Conservation (phyloP, 2,329 filamentous ascomycete genomes). For the Fonsecaea pedrosoi region DNA sequence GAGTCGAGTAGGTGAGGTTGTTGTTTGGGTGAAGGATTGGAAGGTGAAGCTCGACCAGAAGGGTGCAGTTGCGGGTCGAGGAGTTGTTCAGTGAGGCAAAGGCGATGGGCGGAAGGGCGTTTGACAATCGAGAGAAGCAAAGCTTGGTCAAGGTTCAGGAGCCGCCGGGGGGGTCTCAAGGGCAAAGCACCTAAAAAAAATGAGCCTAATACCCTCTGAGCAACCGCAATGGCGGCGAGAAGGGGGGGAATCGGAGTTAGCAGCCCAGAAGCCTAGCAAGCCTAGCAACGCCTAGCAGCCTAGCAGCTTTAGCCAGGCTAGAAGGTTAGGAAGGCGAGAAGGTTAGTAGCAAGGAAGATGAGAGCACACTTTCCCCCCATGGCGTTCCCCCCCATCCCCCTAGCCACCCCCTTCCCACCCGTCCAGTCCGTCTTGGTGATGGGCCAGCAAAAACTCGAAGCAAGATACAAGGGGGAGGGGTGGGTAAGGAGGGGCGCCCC, state of each 20-base stretch:
- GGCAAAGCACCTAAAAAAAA: background rate
- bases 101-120: background rate
- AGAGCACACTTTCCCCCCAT: background rate
- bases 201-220: background rate
- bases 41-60: background rate
- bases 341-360: background rate
- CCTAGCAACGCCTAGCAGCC: background rate
- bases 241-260: constrained; percentile 5
- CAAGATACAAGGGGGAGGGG: background rate
- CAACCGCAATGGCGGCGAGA: background rate
- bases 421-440: background rate
- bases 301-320: background rate
- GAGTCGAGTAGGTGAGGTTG: constrained; percentile 1
- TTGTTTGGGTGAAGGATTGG: background rate
- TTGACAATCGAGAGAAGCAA: constrained; percentile 6
- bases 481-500: background rate
- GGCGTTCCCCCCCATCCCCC: background rate
- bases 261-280: background rate
- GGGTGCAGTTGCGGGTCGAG: background rate
- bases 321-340: background rate
- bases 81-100: constrained; percentile 3
- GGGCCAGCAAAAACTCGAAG: background rate
- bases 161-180: background rate
- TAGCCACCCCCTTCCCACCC: background rate
- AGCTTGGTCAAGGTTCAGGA: constrained; percentile 4